Conservation (phyloP, 108 stramenopile species). For the Cyclotella sp. region DNA sequence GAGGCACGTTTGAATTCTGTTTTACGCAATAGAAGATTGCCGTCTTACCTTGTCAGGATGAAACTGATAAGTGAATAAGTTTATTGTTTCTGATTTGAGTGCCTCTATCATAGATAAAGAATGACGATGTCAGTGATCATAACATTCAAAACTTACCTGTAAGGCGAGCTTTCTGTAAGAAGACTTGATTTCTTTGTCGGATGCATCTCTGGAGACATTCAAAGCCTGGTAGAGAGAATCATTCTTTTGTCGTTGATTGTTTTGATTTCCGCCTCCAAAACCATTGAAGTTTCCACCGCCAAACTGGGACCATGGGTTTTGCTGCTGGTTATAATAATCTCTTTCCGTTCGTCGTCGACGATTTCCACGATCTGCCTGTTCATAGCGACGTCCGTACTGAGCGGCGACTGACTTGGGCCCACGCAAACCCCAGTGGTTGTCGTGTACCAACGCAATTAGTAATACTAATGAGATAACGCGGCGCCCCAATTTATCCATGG, state of each 20-base stretch:
- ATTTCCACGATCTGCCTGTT: no score
- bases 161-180: conserved; percentile 67
- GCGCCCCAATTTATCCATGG: no score
- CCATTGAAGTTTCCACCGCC: neutral
- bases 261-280: neutral
- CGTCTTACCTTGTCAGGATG: conserved; percentile 64
- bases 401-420: neutral
- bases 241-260: neutral
- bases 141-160: conserved; percentile 4
- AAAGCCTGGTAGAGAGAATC: conserved; percentile 66
- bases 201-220: conserved; percentile 52
- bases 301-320: neutral
- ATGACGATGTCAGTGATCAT: neutral
- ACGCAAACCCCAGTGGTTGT: neutral
- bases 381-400: no score
- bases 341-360: neutral
- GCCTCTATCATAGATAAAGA: no score
- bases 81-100: conserved; percentile 9
- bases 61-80: conserved; percentile 43
- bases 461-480: no score
- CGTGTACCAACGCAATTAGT: no score
- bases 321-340: neutral
- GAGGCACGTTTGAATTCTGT: neutral
- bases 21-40: neutral
- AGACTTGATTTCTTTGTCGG: conserved; percentile 67